Evolutionary conservation across 148 eudicot genomes (phyloP), one percentile per base, ranked within the genome.

Genomic region (Silene uniflora): DNA sequence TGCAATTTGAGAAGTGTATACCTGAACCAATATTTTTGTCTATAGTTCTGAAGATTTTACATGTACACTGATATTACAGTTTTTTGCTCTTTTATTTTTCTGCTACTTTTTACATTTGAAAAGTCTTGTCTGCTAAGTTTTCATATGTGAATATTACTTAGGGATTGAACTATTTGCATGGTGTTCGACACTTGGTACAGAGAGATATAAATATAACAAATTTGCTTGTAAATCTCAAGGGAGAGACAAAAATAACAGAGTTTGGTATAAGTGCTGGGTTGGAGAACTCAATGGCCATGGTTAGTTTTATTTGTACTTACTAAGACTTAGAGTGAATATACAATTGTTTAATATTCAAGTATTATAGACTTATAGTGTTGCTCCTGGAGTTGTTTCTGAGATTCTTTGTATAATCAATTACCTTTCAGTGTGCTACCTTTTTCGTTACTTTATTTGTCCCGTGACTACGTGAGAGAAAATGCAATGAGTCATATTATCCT

Each of bases 181-280:
- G 96, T 81, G 92, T 78, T 84, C 86, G 88, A 73, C 93, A 88
- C 81, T 79, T 94, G 69, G 96, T 94, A 72, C 98, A 94, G 81
- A 88, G 97, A 84, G 98, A 93, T 77, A 94, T 94, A 83, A 94
- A 94, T 77, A 97, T 97, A 6, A 96, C 98, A 79, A 94, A 94
- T 86, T 89, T 94, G 86, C 98, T 94, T 24, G 77, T 94, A 44
- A 90, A 94, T 85, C 97, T 94, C 56, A 90, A 90, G 75, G 98
- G 98, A 70, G 97, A 94, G 81, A 89, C 98, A 27, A 94, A 94
- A 86, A 94, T 94, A 78, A 94, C 98, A 66, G 98, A 94, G 84
- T 94, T 94, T 77, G 98, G 98, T 73, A 91, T 94, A 74, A 94
- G 98, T 88, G 98, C 98, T 75, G 98, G 98, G 35, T 83, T 94